phyloP scores from a whole-genome alignment of 345 rosid genomes.

The Populus davidiana region DNA sequence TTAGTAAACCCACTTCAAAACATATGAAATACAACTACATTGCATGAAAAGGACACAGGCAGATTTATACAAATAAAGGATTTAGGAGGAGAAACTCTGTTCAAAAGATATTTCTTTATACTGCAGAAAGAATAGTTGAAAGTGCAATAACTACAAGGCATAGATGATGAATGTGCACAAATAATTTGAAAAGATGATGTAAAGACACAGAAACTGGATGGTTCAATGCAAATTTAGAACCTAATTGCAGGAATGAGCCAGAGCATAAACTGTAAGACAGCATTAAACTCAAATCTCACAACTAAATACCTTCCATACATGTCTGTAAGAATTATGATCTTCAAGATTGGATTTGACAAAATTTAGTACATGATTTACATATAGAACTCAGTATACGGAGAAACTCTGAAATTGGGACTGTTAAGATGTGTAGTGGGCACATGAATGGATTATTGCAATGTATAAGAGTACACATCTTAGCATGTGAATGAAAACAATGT shows the following conservation, averaged over 20 bases:
- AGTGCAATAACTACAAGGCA: neutral
- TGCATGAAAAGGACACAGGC: neutral
- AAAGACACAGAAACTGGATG: neutral
- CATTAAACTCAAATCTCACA: neutral
- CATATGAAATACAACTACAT: neutral
- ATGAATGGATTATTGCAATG: neutral
- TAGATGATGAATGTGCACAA: neutral
- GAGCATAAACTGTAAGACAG: neutral
- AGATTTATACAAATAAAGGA: neutral
- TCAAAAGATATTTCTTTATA: neutral
- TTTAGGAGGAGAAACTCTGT: neutral
- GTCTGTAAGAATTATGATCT: neutral
- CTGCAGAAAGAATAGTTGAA: neutral
- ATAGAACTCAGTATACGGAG: neutral
- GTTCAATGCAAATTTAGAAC: neutral
- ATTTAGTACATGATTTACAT: neutral
- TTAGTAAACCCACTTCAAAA: neutral
- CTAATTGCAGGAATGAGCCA: neutral
- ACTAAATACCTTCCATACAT: neutral
- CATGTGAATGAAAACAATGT: neutral
- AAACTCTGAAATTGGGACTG: neutral
- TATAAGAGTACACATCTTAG: neutral
- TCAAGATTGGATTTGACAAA: neutral
- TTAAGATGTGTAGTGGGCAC: neutral
- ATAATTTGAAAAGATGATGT: neutral